Conservation (phyloP, 2,329 filamentous ascomycete species). For the Claviceps sp. region DNA sequence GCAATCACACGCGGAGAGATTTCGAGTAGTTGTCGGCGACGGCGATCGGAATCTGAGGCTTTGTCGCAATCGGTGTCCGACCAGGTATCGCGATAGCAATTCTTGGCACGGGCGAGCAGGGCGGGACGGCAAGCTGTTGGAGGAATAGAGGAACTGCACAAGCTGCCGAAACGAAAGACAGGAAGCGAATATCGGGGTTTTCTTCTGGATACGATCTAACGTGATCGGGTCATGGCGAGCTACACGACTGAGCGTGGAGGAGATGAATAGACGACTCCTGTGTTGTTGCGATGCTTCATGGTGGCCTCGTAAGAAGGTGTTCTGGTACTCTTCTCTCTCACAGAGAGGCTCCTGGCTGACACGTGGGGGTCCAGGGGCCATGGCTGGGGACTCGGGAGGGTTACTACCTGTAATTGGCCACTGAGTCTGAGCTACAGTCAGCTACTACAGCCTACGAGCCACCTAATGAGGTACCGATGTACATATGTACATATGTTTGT, state of each 20-base stretch:
- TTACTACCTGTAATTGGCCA: too few species aligned
- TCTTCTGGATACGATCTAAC: not conserved
- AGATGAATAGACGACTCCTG: too few species aligned
- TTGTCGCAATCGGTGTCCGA: not conserved
- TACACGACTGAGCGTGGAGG: not conserved
- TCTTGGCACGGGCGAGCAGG: not conserved
- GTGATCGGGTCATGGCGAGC: constrained; percentile 1
- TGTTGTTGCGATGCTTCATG: too few species aligned
- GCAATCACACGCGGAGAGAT: not conserved
- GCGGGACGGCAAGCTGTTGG: not conserved
- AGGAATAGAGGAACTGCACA: not conserved
- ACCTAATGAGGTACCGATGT: too few species aligned
- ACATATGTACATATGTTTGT: too few species aligned
- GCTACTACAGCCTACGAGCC: too few species aligned
- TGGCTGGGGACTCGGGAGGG: too few species aligned
- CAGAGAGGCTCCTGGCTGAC: too few species aligned
- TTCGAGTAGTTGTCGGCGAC: not conserved
- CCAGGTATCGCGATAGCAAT: not conserved
- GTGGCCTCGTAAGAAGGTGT: too few species aligned
- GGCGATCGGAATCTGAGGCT: not conserved
- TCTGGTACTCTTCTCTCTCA: too few species aligned
- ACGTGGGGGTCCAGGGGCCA: too few species aligned
- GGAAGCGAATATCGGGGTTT: not conserved
- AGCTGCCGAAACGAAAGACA: not conserved
- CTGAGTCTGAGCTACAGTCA: too few species aligned